These are phyloP conservation scores for Lachancea meyersii DNA, from an alignment of 805 yeast genomes.

Conservation along the genomic window DNA sequence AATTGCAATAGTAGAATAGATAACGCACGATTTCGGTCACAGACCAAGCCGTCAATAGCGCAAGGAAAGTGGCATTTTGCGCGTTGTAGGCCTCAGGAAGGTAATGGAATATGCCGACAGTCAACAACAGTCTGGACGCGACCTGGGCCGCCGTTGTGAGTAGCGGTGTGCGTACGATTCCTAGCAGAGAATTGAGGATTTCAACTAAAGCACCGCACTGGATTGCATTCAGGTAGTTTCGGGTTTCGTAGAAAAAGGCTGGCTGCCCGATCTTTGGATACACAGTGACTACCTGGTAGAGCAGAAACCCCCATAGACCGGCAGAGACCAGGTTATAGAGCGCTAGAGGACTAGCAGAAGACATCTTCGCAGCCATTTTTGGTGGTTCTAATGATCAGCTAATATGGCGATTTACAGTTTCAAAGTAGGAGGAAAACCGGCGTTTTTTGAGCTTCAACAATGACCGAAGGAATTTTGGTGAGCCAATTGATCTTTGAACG, in stretches of 20 bases:
- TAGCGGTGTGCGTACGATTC: slow-evolving; percentile 80
- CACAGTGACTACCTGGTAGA: slow-evolving; percentile 39
- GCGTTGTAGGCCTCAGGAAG: slow-evolving; percentile 59
- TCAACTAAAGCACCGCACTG: slow-evolving; percentile 81
- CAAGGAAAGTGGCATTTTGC: slow-evolving; percentile 50
- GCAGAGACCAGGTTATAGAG: slow-evolving; percentile 51
- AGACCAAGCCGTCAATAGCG: slow-evolving; percentile 83
- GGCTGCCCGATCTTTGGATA: slow-evolving; percentile 55
- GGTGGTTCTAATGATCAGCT: too few species aligned
- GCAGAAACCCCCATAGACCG: slow-evolving; percentile 46
- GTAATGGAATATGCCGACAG: slow-evolving; percentile 71
- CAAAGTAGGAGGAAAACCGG: too few species aligned
- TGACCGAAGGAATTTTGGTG: too few species aligned
- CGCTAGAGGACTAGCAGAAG: slow-evolving; percentile 32
- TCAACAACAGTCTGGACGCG: slow-evolving; percentile 73
- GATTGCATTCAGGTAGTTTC: slow-evolving; percentile 51
- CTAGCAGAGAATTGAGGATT: slow-evolving; percentile 67
- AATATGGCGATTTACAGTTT: neutral
- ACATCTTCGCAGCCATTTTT: slow-evolving; percentile 20
- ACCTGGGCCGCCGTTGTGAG: slow-evolving; percentile 85
- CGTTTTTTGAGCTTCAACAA: too few species aligned
- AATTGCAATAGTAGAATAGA: slow-evolving; percentile 52
- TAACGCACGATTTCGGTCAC: slow-evolving; percentile 88
- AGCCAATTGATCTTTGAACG: too few species aligned
- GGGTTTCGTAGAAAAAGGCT: slow-evolving; percentile 52